These are phyloP conservation scores for Obba rivulosa DNA, from an alignment of 768 basidiomycete species.

Conservation along the genomic window DNA sequence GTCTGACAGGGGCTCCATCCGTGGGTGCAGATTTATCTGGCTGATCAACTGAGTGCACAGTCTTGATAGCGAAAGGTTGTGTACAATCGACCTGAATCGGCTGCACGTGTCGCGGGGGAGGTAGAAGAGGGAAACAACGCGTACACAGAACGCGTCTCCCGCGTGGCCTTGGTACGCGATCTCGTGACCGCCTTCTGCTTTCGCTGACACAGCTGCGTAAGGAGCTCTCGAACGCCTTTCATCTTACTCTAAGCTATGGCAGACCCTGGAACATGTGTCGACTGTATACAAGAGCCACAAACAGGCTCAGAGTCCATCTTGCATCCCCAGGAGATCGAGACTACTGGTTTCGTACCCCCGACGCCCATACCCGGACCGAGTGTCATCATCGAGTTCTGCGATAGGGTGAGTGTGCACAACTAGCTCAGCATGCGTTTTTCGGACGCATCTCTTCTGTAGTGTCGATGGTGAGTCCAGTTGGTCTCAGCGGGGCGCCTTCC, in stretches of 20 bases:
- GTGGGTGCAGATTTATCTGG: too few relatives aligned
- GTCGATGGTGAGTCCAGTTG: constrained; percentile 63
- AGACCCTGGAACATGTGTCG: constrained; percentile 17
- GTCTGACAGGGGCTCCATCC: constrained; percentile 20
- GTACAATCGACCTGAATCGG: too few relatives aligned
- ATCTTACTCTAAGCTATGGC: constrained; percentile 16
- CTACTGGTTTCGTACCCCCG: constrained; percentile 55
- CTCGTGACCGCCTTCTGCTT: constrained; percentile 10
- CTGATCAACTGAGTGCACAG: too few relatives aligned
- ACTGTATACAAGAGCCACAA: constrained; percentile 12
- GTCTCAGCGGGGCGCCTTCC: background rate
- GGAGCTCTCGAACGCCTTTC: background rate
- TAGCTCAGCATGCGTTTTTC: background rate
- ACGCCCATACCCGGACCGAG: constrained; percentile 41
- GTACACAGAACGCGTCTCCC: constrained; percentile 29
- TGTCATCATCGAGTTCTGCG: constrained; percentile 89
- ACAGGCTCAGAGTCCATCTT: background rate
- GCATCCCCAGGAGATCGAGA: constrained; percentile 23
- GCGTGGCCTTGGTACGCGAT: constrained; percentile 10
- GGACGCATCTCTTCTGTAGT: constrained; percentile 35
- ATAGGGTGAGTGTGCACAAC: constrained; percentile 54
- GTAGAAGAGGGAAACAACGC: constrained; percentile 39
- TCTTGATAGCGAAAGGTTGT: too few relatives aligned
- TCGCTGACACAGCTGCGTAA: too few relatives aligned
- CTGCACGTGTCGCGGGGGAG: background rate